These are phyloP conservation scores for Clavispora fructus DNA, from an alignment of 805 yeast genomes.

Conservation along the genomic window DNA sequence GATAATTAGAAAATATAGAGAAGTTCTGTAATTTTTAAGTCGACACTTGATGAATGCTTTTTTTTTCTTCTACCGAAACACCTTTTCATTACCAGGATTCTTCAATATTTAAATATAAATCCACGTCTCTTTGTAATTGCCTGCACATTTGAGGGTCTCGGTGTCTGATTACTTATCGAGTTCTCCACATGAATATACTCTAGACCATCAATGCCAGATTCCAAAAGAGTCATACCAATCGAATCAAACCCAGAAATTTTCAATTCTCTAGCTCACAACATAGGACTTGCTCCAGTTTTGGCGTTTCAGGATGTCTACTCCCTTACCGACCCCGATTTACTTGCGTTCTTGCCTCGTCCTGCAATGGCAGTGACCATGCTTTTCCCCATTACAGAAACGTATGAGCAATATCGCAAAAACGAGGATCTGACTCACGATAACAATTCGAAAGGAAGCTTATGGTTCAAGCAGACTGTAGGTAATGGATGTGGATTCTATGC, in stretches of 20 bases:
- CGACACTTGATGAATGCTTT: too few species aligned
- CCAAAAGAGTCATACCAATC: constrained; percentile 61
- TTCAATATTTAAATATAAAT: too few species aligned
- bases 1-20: background rate
- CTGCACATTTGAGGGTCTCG: background rate
- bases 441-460: constrained; percentile 37
- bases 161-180: background rate
- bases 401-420: constrained; percentile 45
- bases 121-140: background rate
- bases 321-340: constrained; percentile 73
- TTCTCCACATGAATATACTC: background rate
- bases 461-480: constrained; percentile 81
- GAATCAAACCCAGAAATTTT: constrained; percentile 90
- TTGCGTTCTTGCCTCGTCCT: constrained; percentile 80
- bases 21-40: too few species aligned
- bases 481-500: constrained; percentile 96
- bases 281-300: constrained; percentile 61
- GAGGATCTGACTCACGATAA: constrained; percentile 36
- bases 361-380: constrained; percentile 67
- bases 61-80: too few species aligned
- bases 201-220: constrained; percentile 8
- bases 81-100: too few species aligned
- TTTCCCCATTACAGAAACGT: constrained; percentile 68
- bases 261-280: constrained; percentile 54
- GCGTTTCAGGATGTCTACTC: constrained; percentile 80